Percentiles rank a stretch among this genome's conserved stretches.
phyloP scores from a whole-genome alignment of 345 rosid species.

The Lepidium africanum region DNA sequence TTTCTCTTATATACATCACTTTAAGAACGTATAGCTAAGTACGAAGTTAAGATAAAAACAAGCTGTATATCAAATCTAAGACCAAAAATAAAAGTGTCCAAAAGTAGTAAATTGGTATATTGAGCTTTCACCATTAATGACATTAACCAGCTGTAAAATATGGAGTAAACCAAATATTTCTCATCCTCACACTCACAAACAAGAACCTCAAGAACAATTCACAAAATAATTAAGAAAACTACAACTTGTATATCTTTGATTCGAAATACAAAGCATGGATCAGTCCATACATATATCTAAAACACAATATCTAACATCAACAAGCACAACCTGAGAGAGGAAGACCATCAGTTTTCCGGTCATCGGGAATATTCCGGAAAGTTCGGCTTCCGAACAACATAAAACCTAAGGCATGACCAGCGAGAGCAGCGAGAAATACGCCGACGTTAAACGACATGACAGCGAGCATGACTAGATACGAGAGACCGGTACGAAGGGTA shows the following conservation, averaged over 20 bases:
- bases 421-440: constrained; percentile 52
- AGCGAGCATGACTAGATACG: constrained; percentile 71
- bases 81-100: not conserved
- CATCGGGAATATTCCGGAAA: constrained; percentile 11
- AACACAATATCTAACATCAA: not conserved
- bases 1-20: not conserved
- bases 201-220: constrained; percentile 16
- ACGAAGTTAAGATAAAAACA: not conserved
- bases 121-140: not conserved
- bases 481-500: constrained; percentile 44
- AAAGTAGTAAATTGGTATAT: not conserved
- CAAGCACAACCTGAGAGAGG: constrained; percentile 23
- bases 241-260: not conserved
- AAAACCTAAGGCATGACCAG: constrained; percentile 69
- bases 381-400: constrained; percentile 45
- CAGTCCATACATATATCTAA: not conserved
- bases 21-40: not conserved
- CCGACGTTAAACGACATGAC: constrained; percentile 81
- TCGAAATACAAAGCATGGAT: not conserved
- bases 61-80: not conserved
- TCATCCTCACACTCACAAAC: not conserved
- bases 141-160: not conserved
- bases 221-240: constrained; percentile 7
- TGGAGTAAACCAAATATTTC: not conserved
- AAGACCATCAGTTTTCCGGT: constrained; percentile 7